These are phyloP conservation scores for Yamadazyma tumulicola DNA, from an alignment of 805 yeast genomes.

Conservation along the genomic window DNA sequence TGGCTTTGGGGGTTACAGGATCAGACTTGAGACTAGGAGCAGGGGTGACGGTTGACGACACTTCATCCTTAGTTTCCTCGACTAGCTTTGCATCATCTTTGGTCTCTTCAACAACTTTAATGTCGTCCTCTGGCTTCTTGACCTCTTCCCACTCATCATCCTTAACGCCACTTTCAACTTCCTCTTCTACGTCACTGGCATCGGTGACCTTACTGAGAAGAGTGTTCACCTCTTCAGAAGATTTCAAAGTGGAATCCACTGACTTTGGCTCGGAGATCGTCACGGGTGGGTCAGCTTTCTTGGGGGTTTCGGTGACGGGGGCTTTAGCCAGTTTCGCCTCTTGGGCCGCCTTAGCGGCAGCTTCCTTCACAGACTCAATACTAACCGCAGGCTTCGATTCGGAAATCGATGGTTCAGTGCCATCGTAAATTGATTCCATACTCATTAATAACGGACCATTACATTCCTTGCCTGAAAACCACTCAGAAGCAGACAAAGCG, in stretches of 20 bases:
- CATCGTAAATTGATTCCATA: slow-evolving; percentile 79
- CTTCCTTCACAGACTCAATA: slow-evolving; percentile 22
- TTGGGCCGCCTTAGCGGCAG: slow-evolving; percentile 16
- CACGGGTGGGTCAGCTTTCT: slow-evolving; percentile 9
- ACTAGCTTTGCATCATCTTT: slow-evolving; percentile 9
- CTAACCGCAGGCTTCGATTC: slow-evolving; percentile 35
- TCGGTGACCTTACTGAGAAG: slow-evolving; percentile 38
- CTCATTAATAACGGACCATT: slow-evolving; percentile 78
- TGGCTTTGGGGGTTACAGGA: not conserved
- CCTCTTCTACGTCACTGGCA: slow-evolving; percentile 38
- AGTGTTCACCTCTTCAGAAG: slow-evolving; percentile 30
- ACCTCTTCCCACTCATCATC: slow-evolving; percentile 43
- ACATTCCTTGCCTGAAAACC: slow-evolving; percentile 74
- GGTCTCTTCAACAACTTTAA: slow-evolving; percentile 9
- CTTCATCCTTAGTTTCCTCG: slow-evolving; percentile 9
- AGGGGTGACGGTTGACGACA: slow-evolving; percentile 9
- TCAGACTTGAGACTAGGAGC: slow-evolving; percentile 12
- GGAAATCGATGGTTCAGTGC: slow-evolving; percentile 50
- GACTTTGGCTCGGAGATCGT: slow-evolving; percentile 15
- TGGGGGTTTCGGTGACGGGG: slow-evolving; percentile 11
- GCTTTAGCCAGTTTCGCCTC: slow-evolving; percentile 11
- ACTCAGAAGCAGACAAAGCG: slow-evolving; percentile 76
- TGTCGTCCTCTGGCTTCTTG: slow-evolving; percentile 21
- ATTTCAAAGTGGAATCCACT: slow-evolving; percentile 38
- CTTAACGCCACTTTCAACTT: slow-evolving; percentile 19